A percentile compares a stretch with the other conserved stretches of the same genome.
Evolutionary conservation across 148 eudicot species (phyloP).

Genomic region (Camellia granthamiana): DNA sequence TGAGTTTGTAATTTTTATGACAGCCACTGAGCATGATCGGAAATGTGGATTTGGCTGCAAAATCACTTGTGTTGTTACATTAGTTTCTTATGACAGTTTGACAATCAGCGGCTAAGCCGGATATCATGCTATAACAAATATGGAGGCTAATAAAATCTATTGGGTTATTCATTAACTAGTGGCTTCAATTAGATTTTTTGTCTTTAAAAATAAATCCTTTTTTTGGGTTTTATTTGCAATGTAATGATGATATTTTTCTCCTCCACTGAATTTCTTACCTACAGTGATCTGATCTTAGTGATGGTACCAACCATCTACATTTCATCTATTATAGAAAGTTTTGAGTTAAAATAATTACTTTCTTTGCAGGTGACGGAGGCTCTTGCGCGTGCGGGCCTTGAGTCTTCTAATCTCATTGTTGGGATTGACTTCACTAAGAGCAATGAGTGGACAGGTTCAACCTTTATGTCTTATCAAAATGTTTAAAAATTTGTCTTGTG

Average conservation of each 20-base stretch:
- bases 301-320: neutral
- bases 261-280: neutral
- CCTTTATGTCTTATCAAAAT: conserved; percentile 8
- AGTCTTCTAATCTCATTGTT: conserved; percentile 91
- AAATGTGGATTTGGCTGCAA: neutral
- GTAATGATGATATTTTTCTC: neutral
- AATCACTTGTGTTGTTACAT: neutral
- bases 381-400: conserved; percentile 85
- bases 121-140: neutral
- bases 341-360: conserved; percentile 6
- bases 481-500: neutral
- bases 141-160: neutral
- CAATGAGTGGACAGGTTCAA: conserved; percentile 97
- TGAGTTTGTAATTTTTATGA: too few relatives aligned
- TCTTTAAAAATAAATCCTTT: neutral
- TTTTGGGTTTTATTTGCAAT: neutral
- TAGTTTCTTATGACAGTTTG: neutral
- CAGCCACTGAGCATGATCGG: neutral
- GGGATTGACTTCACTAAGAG: conserved; percentile 98
- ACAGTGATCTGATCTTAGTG: neutral
- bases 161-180: neutral
- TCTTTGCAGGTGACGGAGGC: conserved; percentile 81
- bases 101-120: neutral
- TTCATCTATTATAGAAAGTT: neutral
- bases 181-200: neutral